Conservation (phyloP, 352 stramenopile species). For the Discostella stelligera region DNA sequence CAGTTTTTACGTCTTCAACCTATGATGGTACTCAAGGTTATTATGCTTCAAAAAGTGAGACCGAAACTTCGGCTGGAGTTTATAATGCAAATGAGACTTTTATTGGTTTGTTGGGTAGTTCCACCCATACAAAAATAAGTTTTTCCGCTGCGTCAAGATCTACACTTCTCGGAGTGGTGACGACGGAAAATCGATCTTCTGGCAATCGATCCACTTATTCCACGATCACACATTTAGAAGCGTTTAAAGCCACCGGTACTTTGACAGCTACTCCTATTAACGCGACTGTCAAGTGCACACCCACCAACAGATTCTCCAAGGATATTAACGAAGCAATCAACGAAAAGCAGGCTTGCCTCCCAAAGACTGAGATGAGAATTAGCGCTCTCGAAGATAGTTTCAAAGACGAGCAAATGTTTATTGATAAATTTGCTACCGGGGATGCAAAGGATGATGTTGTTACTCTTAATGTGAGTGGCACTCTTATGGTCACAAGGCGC, state of each 20-base stretch:
- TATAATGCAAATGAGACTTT: background rate
- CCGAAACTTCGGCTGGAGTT: background rate
- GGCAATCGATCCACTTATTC: background rate
- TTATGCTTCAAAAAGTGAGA: conserved; percentile 31
- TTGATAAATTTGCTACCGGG: background rate
- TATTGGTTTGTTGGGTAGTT: too few relatives aligned
- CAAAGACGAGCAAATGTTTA: conserved; percentile 25
- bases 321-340: conserved; percentile 36
- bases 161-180: conserved; percentile 7
- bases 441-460: conserved; percentile 15
- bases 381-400: conserved; percentile 22
- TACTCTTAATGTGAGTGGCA: conserved; percentile 16
- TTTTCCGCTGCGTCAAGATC: background rate
- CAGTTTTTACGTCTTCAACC: background rate
- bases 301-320: conserved; percentile 9
- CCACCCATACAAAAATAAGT: background rate
- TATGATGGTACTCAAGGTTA: conserved; percentile 3
- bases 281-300: background rate
- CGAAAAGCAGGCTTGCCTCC: conserved; percentile 13
- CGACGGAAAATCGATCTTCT: conserved; percentile 1
- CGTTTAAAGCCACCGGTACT: conserved; percentile 18
- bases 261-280: background rate
- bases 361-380: conserved; percentile 20
- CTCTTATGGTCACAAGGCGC: conserved; percentile 10
- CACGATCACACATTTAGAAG: conserved; percentile 36